Percentiles rank a stretch among this genome's conserved stretches.
Conservation (phyloP, 257 asterid species). For the Scutellaria galericulata region DNA sequence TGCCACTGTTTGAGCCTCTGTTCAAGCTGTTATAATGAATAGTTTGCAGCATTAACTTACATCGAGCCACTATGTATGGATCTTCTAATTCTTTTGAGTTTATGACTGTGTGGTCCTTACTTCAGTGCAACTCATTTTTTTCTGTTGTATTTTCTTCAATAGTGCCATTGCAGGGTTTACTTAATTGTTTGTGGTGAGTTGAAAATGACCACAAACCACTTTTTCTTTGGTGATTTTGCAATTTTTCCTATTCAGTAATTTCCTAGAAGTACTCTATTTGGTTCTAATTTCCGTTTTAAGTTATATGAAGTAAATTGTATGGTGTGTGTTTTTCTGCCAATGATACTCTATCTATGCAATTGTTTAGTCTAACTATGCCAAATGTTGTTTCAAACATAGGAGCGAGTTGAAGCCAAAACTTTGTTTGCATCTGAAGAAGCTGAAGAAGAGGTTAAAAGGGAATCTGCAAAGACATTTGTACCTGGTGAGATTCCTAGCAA, state of each 20-base stretch:
- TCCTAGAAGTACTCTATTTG: slow-evolving; percentile 22
- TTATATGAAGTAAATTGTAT: slow-evolving; percentile 8
- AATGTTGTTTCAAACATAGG: slow-evolving; percentile 52
- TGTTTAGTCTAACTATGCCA: slow-evolving; percentile 4
- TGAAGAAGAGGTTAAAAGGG: slow-evolving; percentile 86
- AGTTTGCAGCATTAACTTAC: no score
- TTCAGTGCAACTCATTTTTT: background rate
- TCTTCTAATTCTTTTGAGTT: background rate
- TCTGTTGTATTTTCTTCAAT: background rate
- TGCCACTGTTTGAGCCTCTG: background rate
- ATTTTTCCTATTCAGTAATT: background rate
- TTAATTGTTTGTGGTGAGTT: background rate
- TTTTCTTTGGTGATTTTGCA: slow-evolving; percentile 19
- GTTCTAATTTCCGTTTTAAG: slow-evolving; percentile 9
- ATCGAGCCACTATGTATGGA: no score
- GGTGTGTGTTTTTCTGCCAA: slow-evolving; percentile 10
- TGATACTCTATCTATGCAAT: slow-evolving; percentile 4
- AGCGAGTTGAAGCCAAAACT: slow-evolving; percentile 83
- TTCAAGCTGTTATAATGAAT: background rate
- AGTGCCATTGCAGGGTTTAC: slow-evolving; percentile 9
- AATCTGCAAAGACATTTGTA: slow-evolving; percentile 76
- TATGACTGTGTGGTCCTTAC: background rate
- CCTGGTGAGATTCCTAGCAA: slow-evolving; percentile 68
- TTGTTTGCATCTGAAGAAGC: slow-evolving; percentile 92
- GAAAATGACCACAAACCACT: background rate